Evolutionary conservation across 768 basidiomycete species (phyloP).

Genomic region (Amyloporia xantha): DNA sequence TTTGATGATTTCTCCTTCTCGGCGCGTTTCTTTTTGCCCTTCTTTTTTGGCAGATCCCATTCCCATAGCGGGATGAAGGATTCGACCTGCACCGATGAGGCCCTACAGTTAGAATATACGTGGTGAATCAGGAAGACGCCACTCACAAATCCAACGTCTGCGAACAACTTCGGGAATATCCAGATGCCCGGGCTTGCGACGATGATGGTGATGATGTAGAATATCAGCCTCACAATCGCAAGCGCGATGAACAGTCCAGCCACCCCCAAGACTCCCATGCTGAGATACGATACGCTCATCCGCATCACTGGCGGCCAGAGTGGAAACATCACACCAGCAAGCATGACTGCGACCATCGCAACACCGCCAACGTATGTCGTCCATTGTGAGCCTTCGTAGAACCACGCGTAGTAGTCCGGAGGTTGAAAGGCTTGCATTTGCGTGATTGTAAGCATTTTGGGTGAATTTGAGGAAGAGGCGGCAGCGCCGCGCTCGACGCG

Average conservation of each 20-base stretch:
- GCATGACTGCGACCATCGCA: constrained; percentile 88
- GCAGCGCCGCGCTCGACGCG: constrained; percentile 75
- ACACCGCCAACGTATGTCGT: constrained; percentile 87
- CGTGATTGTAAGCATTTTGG: constrained; percentile 74
- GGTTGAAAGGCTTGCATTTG: constrained; percentile 74
- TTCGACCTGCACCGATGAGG: too few relatives aligned
- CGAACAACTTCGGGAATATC: constrained; percentile 98
- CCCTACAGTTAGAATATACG: too few relatives aligned
- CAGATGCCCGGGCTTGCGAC: constrained; percentile 88
- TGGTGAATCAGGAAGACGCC: not conserved
- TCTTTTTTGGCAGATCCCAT: constrained; percentile 82
- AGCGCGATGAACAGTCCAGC: constrained; percentile 88
- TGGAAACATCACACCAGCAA: constrained; percentile 98
- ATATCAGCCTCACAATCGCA: constrained; percentile 84
- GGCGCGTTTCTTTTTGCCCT: constrained; percentile 56
- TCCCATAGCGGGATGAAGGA: constrained; percentile 97
- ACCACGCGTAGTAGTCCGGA: constrained; percentile 92
- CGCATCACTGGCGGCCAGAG: constrained; percentile 94
- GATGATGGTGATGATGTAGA: constrained; percentile 89
- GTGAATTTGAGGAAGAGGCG: constrained; percentile 61
- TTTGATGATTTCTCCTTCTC: constrained; percentile 44
- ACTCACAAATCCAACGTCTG: constrained; percentile 97
- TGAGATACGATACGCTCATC: constrained; percentile 93
- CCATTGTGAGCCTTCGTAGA: constrained; percentile 92
- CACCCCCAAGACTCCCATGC: constrained; percentile 79